These are phyloP conservation scores for Primulina eburnea DNA, from an alignment of 257 asterid species.

Conservation along the genomic window DNA sequence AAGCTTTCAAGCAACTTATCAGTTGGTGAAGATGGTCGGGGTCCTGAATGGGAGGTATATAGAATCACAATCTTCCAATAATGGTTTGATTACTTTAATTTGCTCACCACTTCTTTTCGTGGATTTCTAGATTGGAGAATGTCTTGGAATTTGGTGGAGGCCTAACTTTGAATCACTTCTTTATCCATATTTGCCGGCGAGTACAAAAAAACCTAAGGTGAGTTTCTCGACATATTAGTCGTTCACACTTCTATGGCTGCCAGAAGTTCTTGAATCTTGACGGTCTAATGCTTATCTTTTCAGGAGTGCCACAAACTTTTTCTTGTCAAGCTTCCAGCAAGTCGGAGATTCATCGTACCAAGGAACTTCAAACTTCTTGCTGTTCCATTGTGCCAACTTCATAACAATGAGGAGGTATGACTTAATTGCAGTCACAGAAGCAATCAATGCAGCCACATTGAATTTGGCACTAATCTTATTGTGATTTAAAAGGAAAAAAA, in stretches of 20 bases:
- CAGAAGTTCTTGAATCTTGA: constrained; percentile 25
- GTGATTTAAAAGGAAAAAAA: too few relatives aligned
- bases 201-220: constrained; percentile 68
- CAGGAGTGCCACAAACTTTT: constrained; percentile 90
- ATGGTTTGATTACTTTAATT: constrained; percentile 1
- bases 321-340: constrained; percentile 75
- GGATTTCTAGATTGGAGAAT: constrained; percentile 68
- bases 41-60: constrained; percentile 73
- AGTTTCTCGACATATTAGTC: constrained; percentile 14
- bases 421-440: not conserved
- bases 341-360: constrained; percentile 73
- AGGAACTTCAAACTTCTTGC: constrained; percentile 69
- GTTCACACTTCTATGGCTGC: constrained; percentile 13
- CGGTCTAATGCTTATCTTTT: constrained; percentile 19
- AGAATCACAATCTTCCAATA: not conserved
- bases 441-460: not conserved
- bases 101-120: constrained; percentile 12
- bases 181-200: constrained; percentile 66
- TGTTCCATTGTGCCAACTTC: constrained; percentile 71
- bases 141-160: constrained; percentile 94
- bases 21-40: constrained; percentile 46
- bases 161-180: constrained; percentile 58
- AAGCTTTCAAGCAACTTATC: constrained; percentile 81
- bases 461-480: not conserved
- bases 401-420: constrained; percentile 58